Percentiles rank a stretch among this genome's conserved stretches.
Conservation (phyloP, 192 early-diverging fungal genomes). For the Pilobolus umbonatus region DNA sequence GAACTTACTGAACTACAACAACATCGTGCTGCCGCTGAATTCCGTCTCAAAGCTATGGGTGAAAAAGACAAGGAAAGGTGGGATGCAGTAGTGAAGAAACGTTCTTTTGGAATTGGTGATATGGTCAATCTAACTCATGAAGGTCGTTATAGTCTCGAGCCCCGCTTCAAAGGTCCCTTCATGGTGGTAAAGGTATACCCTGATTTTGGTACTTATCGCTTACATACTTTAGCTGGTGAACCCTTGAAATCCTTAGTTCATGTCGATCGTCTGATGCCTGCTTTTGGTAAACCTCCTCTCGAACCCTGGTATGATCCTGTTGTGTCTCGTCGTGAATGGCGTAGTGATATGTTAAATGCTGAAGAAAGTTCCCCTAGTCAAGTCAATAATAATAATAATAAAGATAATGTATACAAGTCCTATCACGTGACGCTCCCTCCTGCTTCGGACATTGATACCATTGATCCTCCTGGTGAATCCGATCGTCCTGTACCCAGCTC, state of each 20-base stretch:
- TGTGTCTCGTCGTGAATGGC: neutral
- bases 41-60: neutral
- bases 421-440: no score
- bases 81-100: constrained; percentile 11
- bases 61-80: constrained; percentile 7
- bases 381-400: no score
- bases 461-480: no score
- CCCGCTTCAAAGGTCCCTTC: constrained; percentile 1
- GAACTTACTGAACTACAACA: neutral
- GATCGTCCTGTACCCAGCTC: no score
- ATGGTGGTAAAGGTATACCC: neutral
- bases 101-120: constrained; percentile 9
- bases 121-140: neutral
- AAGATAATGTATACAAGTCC: no score
- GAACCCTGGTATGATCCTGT: constrained; percentile 5
- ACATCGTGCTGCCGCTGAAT: constrained; percentile 5
- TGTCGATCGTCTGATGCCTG: constrained; percentile 1
- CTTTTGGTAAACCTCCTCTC: neutral
- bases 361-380: no score
- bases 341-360: no score
- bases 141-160: constrained; percentile 3
- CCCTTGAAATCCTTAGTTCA: neutral
- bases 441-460: no score
- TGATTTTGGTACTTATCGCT: neutral
- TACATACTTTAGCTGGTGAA: constrained; percentile 6